These are phyloP conservation scores for Arachnopeziza araneosa DNA, from an alignment of 2,329 filamentous ascomycete species.

Conservation along the genomic window DNA sequence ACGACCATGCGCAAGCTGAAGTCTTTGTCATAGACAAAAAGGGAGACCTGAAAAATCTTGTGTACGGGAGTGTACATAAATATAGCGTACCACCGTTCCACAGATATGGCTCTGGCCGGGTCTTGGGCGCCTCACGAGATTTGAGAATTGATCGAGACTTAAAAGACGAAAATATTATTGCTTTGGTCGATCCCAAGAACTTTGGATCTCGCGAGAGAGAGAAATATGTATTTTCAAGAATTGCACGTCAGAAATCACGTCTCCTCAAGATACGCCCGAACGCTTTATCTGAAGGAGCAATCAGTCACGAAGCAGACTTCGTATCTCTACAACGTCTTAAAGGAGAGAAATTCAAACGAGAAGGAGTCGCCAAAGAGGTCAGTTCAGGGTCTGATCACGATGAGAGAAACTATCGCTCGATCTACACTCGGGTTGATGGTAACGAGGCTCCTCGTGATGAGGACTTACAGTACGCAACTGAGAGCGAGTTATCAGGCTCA, in stretches of 20 bases:
- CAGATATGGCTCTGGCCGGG: conserved; percentile 59
- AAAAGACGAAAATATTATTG: conserved; percentile 46
- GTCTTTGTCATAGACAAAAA: conserved; percentile 63
- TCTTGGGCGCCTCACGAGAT: conserved; percentile 59
- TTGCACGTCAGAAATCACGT: conserved; percentile 34
- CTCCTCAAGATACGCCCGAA: conserved; percentile 38
- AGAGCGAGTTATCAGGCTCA: conserved; percentile 35
- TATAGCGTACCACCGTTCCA: conserved; percentile 67
- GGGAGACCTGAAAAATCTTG: conserved; percentile 70
- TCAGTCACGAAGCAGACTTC: conserved; percentile 37
- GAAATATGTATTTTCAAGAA: conserved; percentile 42
- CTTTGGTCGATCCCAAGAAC: conserved; percentile 37
- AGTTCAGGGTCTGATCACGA: conserved; percentile 42
- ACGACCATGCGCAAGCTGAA: conserved; percentile 11
- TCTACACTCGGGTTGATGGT: conserved; percentile 55
- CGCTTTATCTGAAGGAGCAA: conserved; percentile 19
- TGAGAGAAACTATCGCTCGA: conserved; percentile 57
- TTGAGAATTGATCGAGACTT: conserved; percentile 61
- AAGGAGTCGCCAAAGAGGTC: conserved; percentile 23
- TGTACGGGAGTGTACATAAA: conserved; percentile 68
- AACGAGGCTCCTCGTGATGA: conserved; percentile 26
- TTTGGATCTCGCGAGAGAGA: conserved; percentile 27
- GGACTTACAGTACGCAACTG: conserved; percentile 41
- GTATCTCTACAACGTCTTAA: conserved; percentile 39
- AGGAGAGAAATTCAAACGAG: conserved; percentile 25